Conservation (phyloP, 2,329 filamentous ascomycete genomes). For the Colletotrichum sp. region DNA sequence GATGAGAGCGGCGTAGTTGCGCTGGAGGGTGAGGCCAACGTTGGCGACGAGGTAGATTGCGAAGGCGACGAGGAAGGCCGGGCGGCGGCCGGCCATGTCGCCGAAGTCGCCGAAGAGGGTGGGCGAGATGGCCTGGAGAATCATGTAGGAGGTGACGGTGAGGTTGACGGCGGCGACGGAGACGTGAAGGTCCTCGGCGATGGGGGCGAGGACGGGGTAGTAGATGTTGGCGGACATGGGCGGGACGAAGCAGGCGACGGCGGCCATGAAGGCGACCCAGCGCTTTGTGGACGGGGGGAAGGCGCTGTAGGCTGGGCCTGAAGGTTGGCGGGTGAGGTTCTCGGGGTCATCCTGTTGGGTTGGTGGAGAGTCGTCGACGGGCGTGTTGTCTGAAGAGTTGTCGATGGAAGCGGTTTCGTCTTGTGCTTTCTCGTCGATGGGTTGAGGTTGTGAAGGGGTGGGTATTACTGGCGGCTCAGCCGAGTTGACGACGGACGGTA, state of each 20-base stretch:
- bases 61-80: conserved; percentile 64
- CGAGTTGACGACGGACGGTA: neutral
- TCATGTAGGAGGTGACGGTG: conserved; percentile 65
- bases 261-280: conserved; percentile 59
- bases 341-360: conserved; percentile 24
- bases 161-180: conserved; percentile 48
- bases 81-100: conserved; percentile 65
- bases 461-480: neutral
- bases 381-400: neutral
- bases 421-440: neutral
- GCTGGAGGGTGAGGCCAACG: conserved; percentile 62
- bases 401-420: neutral
- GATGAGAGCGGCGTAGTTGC: conserved; percentile 61
- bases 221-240: conserved; percentile 66
- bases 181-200: conserved; percentile 44
- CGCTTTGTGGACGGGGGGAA: conserved; percentile 45
- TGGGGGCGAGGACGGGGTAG: conserved; percentile 45
- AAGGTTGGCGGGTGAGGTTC: conserved; percentile 34
- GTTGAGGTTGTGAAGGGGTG: neutral
- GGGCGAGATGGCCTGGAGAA: conserved; percentile 67
- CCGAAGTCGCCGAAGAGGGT: conserved; percentile 66
- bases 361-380: neutral
- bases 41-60: conserved; percentile 63
- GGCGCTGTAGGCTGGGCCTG: conserved; percentile 38
- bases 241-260: conserved; percentile 58